Evolutionary conservation across 2,329 filamentous ascomycete species (phyloP).

Genomic region (Penicillium sp.): DNA sequence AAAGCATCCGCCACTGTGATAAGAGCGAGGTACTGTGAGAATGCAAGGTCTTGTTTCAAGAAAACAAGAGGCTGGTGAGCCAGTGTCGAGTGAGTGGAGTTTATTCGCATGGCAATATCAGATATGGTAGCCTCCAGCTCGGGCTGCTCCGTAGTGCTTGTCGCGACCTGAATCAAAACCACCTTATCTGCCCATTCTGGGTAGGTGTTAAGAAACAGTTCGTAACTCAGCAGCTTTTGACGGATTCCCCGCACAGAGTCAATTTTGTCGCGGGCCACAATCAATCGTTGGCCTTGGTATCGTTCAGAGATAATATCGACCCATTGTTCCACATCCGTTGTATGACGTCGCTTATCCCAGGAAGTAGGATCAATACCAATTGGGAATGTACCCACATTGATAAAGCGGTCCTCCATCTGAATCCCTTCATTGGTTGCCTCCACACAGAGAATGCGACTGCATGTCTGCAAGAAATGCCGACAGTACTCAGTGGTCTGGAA

Average conservation of each 20-base stretch:
- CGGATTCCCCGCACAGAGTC: slow-evolving; percentile 89
- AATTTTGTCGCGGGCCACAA: slow-evolving; percentile 91
- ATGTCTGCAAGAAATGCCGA: slow-evolving; percentile 92
- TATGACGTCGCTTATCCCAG: slow-evolving; percentile 68
- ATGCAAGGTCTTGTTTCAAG: slow-evolving; percentile 90
- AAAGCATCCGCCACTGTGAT: slow-evolving; percentile 86
- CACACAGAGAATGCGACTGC: slow-evolving; percentile 84
- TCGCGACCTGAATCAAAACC: slow-evolving; percentile 90
- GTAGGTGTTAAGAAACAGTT: slow-evolving; percentile 91
- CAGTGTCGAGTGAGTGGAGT: slow-evolving; percentile 85
- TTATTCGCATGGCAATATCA: slow-evolving; percentile 92
- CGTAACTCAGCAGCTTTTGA: slow-evolving; percentile 89
- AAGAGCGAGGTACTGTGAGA: slow-evolving; percentile 88
- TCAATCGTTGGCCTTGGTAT: slow-evolving; percentile 84
- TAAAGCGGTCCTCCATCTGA: slow-evolving; percentile 87
- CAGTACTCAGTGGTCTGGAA: slow-evolving; percentile 95
- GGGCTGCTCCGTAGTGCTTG: slow-evolving; percentile 82
- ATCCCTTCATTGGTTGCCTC: slow-evolving; percentile 87
- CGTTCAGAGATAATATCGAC: slow-evolving; percentile 76
- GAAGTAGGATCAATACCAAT: slow-evolving; percentile 89
- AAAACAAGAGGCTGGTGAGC: slow-evolving; percentile 93
- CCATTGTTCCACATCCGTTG: slow-evolving; percentile 75
- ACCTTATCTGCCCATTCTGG: slow-evolving; percentile 85
- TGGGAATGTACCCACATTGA: slow-evolving; percentile 80
- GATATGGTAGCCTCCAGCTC: slow-evolving; percentile 86